Evolutionary conservation across 1,284 basidiomycete genomes (phyloP).

Genomic region (Cryptococcus deneoformans): DNA sequence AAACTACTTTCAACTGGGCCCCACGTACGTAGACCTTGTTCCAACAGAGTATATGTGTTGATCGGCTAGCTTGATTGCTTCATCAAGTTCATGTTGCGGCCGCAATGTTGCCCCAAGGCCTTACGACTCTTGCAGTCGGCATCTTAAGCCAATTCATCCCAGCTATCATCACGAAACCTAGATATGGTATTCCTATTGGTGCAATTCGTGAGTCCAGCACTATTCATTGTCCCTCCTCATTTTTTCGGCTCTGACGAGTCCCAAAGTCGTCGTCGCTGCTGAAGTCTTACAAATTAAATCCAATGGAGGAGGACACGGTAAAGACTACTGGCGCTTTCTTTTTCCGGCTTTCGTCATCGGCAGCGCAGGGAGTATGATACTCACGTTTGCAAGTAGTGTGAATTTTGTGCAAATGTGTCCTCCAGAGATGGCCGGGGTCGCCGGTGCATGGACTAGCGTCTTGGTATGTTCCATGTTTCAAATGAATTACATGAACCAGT

Average conservation of each 20-base stretch:
- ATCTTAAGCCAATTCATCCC: slow-evolving; percentile 20
- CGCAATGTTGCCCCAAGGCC: slow-evolving; percentile 33
- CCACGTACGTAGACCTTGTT: slow-evolving; percentile 9
- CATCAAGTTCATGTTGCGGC: slow-evolving; percentile 27
- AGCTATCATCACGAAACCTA: slow-evolving; percentile 20
- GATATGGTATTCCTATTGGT: slow-evolving; percentile 19
- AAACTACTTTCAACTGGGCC: slow-evolving; percentile 20
- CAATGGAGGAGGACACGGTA: slow-evolving; percentile 37
- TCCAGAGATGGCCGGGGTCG: slow-evolving; percentile 35
- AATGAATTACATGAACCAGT: neutral
- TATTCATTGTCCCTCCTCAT: neutral
- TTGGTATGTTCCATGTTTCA: slow-evolving; percentile 5
- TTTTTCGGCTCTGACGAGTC: neutral
- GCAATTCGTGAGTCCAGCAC: slow-evolving; percentile 13
- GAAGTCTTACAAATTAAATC: slow-evolving; percentile 31
- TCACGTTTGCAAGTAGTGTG: slow-evolving; percentile 6
- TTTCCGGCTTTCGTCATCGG: slow-evolving; percentile 35
- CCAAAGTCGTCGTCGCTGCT: slow-evolving; percentile 24
- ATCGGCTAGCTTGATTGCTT: neutral
- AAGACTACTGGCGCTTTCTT: slow-evolving; percentile 38
- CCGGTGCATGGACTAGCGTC: slow-evolving; percentile 36
- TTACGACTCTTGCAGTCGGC: slow-evolving; percentile 25
- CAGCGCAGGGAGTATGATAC: slow-evolving; percentile 7
- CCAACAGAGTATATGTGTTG: neutral
- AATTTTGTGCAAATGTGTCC: slow-evolving; percentile 30